phyloP scores from a whole-genome alignment of 257 asterid genomes.

The Solanum peruvianum region DNA sequence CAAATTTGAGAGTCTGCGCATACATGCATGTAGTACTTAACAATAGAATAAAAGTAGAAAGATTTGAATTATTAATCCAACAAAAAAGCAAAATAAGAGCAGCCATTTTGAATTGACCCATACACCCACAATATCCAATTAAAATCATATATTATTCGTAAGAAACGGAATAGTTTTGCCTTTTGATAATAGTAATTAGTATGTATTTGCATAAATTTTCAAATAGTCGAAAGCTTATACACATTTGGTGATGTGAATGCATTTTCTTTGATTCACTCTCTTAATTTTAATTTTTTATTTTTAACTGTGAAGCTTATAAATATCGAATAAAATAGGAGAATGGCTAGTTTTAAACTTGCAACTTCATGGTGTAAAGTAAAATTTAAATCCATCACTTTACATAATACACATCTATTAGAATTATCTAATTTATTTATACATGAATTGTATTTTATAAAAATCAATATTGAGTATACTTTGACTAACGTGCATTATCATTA shows the following conservation, averaged over 20 bases:
- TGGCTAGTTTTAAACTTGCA: accelerated
- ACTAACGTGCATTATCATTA: too few relatives aligned
- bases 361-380: too few relatives aligned
- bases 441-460: too few relatives aligned
- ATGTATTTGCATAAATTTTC: neutral
- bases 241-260: neutral
- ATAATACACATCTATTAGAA: too few relatives aligned
- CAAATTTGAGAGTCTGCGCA: neutral
- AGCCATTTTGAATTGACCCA: neutral
- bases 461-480: too few relatives aligned
- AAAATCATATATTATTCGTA: neutral
- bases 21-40: neutral
- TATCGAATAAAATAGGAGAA: too few relatives aligned
- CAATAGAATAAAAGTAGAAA: neutral
- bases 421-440: too few relatives aligned
- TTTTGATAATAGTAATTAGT: neutral
- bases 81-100: neutral
- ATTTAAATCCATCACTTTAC: too few relatives aligned
- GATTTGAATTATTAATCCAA: neutral
- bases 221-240: neutral
- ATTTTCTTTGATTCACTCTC: neutral
- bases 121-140: neutral
- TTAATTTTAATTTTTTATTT: neutral
- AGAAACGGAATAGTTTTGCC: too few relatives aligned
- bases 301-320: too few relatives aligned